Evolutionary conservation across 768 basidiomycete genomes (phyloP), one percentile per base, ranked within the genome.

Genomic region (Russula ochroleuca): DNA sequence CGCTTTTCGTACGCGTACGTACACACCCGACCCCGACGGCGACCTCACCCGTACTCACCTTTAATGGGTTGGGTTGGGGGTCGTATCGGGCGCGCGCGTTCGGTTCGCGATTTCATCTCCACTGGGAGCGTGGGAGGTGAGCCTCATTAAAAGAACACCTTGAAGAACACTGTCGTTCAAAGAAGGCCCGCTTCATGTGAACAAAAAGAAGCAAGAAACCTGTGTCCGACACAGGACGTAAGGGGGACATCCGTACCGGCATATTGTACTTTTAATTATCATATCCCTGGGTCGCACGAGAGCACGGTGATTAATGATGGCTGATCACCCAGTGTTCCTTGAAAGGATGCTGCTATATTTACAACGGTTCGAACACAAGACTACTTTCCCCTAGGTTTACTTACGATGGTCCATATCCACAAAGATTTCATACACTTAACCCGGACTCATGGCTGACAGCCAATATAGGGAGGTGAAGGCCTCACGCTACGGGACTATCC

Each of bases 401-500:
- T 23, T 14, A 15, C 31, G 19, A 51, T 10, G 19, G 4, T 25
- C 13, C 23, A 28, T 17, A 28, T 17, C 49, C 25, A 28, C 25
- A 28, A 43, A n/a, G 8, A n/a, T n/a, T 28, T 28, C 15, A 25
- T 2, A 28, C 28, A 31, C 8, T 51, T 31, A 47, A 47, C 28
- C 49, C 49, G 9, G 28, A 28, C 17, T 19, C 28, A 19, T 28
- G 8, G 23, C 25, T 25, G 21, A 23, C 14, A 38, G 53, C 25
- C 37, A 5, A 38, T 13, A 3, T 50, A 17, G 11, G 17, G 19
- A 0, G 15, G 6, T 31, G 6, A 5, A 11, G 21, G 6, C 28
- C 3, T 28, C 28, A 28, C 2, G 28, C 28, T n/a, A 6, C 21
- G 17, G 25, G 13, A 13, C 10, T 72, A 79, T 31, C 70, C 74